phyloP scores from a whole-genome alignment of 23 red algal species.

The Gracilaria domingensis region DNA sequence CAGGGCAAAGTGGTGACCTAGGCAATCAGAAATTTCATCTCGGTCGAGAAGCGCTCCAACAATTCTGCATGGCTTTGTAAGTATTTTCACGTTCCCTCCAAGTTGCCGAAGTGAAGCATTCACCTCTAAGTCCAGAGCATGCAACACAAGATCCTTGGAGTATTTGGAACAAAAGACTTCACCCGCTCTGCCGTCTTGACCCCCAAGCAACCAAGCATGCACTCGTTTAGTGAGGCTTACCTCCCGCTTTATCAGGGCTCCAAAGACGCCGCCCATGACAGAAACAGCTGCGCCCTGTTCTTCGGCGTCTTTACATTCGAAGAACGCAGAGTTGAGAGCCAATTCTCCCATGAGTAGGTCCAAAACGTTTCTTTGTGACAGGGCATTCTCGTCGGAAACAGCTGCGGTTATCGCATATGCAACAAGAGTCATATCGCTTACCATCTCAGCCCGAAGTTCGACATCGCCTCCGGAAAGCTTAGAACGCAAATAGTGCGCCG shows the following conservation, averaged over 20 bases:
- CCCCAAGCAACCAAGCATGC: slow-evolving; percentile 76
- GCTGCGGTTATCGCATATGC: slow-evolving; percentile 74
- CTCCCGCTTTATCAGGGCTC: slow-evolving; percentile 70
- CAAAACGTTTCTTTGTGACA: slow-evolving; percentile 73
- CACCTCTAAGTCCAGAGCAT: slow-evolving; percentile 48
- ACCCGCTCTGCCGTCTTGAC: slow-evolving; percentile 39
- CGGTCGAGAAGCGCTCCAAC: slow-evolving; percentile 62
- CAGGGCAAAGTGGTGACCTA: slow-evolving; percentile 67
- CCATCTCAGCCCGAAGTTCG: slow-evolving; percentile 41
- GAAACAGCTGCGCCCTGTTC: slow-evolving; percentile 46
- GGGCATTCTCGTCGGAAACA: slow-evolving; percentile 72
- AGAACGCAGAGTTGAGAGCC: slow-evolving; percentile 74
- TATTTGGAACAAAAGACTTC: slow-evolving; percentile 45
- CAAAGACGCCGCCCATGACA: slow-evolving; percentile 72
- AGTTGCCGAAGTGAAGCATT: slow-evolving; percentile 9
- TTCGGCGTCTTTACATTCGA: slow-evolving; percentile 34
- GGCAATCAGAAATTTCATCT: slow-evolving; percentile 55
- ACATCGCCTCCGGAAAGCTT: slow-evolving; percentile 56
- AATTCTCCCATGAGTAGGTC: slow-evolving; percentile 74
- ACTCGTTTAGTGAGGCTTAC: slow-evolving; percentile 81
- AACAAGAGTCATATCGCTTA: slow-evolving; percentile 71
- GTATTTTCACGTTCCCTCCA: slow-evolving; percentile 12
- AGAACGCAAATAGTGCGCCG: slow-evolving; percentile 54
- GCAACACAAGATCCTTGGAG: slow-evolving; percentile 53
- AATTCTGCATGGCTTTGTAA: slow-evolving; percentile 61